phyloP scores from a whole-genome alignment of 2,329 filamentous ascomycete genomes.

The Phaeoacremonium minimum region DNA sequence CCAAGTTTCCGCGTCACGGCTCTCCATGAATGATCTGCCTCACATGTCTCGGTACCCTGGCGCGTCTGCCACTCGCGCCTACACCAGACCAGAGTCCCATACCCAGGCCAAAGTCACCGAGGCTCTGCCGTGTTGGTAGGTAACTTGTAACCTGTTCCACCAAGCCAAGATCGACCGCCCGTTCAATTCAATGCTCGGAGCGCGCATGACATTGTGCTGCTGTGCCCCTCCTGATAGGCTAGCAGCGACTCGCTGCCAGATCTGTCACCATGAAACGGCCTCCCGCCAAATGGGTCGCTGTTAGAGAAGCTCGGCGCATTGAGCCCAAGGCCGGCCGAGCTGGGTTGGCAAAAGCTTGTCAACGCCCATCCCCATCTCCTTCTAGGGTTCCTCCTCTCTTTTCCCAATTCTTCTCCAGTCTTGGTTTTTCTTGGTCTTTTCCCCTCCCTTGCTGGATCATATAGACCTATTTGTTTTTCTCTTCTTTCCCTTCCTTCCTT shows the following conservation, averaged over 20 bases:
- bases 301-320: too few species aligned
- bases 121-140: not conserved
- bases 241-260: not conserved
- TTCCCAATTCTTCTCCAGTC: constrained; percentile 1
- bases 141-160: too few species aligned
- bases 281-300: not conserved
- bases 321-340: too few species aligned
- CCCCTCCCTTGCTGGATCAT: not conserved
- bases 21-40: constrained; percentile 7
- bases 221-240: too few species aligned
- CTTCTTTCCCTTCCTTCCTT: constrained; percentile 1
- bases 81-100: too few species aligned
- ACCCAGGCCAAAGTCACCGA: not conserved
- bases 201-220: too few species aligned
- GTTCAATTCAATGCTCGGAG: too few species aligned
- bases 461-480: constrained; percentile 1
- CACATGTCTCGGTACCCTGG: not conserved
- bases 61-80: not conserved
- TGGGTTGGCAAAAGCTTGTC: not conserved
- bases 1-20: constrained; percentile 3
- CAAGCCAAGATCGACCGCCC: not conserved
- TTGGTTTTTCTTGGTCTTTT: not conserved
- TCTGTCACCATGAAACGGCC: not conserved
- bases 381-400: constrained; percentile 1
- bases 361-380: not conserved